Percentiles rank a stretch among this genome's conserved stretches.
phyloP scores from a whole-genome alignment of 495 filamentous ascomycete species.

The Physcia stellaris region DNA sequence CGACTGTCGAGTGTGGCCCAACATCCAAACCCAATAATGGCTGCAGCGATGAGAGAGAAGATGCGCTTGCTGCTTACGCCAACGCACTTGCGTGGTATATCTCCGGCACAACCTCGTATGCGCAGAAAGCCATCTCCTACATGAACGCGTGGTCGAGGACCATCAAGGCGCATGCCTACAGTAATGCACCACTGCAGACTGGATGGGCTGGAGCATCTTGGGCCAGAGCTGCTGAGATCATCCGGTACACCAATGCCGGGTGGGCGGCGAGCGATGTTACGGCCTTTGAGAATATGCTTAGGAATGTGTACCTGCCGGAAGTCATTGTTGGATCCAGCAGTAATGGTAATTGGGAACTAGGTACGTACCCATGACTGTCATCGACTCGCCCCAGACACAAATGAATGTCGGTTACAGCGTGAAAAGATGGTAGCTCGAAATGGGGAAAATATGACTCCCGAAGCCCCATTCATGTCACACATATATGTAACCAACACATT shows the following conservation, averaged over 20 bases:
- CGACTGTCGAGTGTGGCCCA: constrained; percentile 17
- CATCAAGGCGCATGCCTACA: constrained; percentile 15
- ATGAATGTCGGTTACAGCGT: no score
- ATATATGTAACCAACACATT: no score
- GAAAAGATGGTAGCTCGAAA: no score
- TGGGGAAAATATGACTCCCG: no score
- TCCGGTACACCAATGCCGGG: constrained; percentile 16
- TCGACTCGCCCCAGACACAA: no score
- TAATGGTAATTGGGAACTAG: constrained; percentile 21
- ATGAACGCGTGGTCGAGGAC: constrained; percentile 18
- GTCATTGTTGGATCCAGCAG: constrained; percentile 11
- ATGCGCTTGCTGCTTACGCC: constrained; percentile 18
- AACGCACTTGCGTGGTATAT: constrained; percentile 18
- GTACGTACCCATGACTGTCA: no score
- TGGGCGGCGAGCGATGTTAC: constrained; percentile 12
- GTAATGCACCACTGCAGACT: constrained; percentile 19
- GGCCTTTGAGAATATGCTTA: constrained; percentile 15
- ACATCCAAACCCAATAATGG: constrained; percentile 15
- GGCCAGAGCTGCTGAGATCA: constrained; percentile 18
- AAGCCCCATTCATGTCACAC: no score
- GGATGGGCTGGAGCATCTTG: constrained; percentile 17
- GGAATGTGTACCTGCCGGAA: constrained; percentile 18
- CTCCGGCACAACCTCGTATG: constrained; percentile 10
- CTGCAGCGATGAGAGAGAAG: constrained; percentile 16
- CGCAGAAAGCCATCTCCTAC: constrained; percentile 14